Base-by-base conservation (phyloP, 169 alveolate species). In the Plasmodium malariae region DNA sequence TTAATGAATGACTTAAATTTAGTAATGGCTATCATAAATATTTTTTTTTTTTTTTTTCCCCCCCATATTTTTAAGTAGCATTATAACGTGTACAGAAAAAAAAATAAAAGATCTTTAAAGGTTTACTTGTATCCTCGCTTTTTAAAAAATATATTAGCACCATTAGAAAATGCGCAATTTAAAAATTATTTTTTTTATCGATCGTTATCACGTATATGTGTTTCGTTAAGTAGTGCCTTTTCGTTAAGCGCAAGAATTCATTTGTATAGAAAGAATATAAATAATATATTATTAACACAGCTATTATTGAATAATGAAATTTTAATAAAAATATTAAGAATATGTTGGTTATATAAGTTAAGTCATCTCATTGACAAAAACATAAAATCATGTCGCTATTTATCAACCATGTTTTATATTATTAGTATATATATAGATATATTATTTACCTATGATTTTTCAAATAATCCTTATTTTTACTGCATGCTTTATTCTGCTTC, bases 221-320 rank as follows among this genome's bases (percentile, higher is more conserved):
- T 83, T 21, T 83, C 91, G 4, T 43, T 83, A 54, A 83, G 91
- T 83, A 83, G 85, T 32, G 65, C 74, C 19, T 83, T 83, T 60
- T 83, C 91, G 1, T 45, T 83, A 51, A 67, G 54, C 24, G 91
- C 91, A 68, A 67, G 34, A 36, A 11, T 83, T 32, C 14, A 67
- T 11, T 48, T 83, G 57, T 83, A 54, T 37, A 68, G 62, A 60
- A 67, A 83, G 17, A 83, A 83, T 51, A 37, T 19, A 17, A 57
- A 83, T 19, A 83, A 54, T 43, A 1, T 83, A 36, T 36, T 59
- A 26, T 60, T 67, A 60, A 83, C 91, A 1, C 80, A 83, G 21
- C 28, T 60, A 28, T 54, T 83, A 28, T 6, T 83, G 17, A 45
- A 83, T 43, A 83, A 83, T 65, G 91, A 83, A 45, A 40, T 83